Base-by-base conservation (phyloP, 305 asterid genomes). In the Fraxinus paxiana region DNA sequence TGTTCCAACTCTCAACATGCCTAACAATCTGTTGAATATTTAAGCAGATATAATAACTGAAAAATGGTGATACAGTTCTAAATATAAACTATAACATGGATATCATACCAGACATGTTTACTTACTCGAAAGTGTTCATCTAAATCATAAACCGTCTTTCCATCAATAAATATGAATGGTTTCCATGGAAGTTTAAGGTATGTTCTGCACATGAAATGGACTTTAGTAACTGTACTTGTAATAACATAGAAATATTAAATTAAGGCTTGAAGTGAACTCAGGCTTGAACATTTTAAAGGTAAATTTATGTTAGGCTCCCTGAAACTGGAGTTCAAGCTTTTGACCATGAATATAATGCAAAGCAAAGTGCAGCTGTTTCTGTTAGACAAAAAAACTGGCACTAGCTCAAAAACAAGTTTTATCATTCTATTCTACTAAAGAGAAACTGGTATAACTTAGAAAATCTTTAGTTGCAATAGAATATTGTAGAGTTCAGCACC, bases 1-100 rank as follows among this genome's bases (percentile, higher is more conserved):
- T 82, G 26, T 86, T 81, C 97, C 97, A 93, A 80, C 88, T 87
- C 88, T 93, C 97, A 22, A 86, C 94, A 80, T 93, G 97, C 90
- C 87, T 87, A 28, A 86, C 87, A 73, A 93, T 87, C 96, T 92
- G 87, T 76, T 33, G 1, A 73, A 75, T 65, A 46, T 78, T 46
- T 38, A 38, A 9, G 76, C 59, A 28, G 41, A 79, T 59, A 43
- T 0, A 34, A 30, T 15, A 20, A 22, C 30, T 12, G 69, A 54
- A 41, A 12, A 34, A 80, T 26, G 20, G 8, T 18, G 30, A 9
- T 20, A 51, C 26, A 73, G 5, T 20, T 61, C 56, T 38, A 43
- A 20, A 61, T 31, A 24, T 33, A 22, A 72, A 33, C 7, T 51
- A 73, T 35, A 81, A 24, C 41, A 10, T 51, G 38, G 17, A 41